Conservation (phyloP, 352 stramenopile species). For the Plasmopara muralis region DNA sequence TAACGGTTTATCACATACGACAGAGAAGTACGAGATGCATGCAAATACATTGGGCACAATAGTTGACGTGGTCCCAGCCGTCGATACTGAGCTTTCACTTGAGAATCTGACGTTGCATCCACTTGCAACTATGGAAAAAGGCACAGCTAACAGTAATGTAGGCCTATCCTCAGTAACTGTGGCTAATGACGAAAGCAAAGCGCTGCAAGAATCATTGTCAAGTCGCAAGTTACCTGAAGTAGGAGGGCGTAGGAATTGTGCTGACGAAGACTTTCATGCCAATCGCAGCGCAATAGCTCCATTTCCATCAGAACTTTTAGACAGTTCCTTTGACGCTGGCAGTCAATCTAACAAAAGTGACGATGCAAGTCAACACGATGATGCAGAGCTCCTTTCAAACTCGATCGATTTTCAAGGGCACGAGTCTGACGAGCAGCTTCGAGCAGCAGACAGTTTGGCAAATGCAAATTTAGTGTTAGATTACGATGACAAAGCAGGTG, state of each 20-base stretch:
- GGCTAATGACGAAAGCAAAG: background rate
- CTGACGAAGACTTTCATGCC: constrained; percentile 3
- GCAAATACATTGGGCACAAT: background rate
- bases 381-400: constrained; percentile 1
- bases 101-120: constrained; percentile 2
- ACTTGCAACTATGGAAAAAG: background rate
- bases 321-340: constrained; percentile 16
- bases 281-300: background rate
- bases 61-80: background rate
- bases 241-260: background rate
- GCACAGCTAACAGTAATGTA: background rate
- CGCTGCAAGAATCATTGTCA: constrained; percentile 2
- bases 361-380: background rate
- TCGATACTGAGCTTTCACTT: constrained; percentile 8
- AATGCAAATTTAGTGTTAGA: background rate
- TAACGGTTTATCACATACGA: background rate
- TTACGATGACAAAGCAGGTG: background rate
- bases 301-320: background rate
- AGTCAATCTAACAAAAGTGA: constrained; percentile 6
- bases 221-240: background rate
- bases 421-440: constrained; percentile 19
- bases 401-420: constrained; percentile 6
- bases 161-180: background rate
- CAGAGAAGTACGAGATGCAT: background rate
- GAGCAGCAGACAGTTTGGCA: constrained; percentile 8